Evolutionary conservation across 805 yeast genomes (phyloP), one percentile per base, ranked within the genome.

Genomic region (Cyberlindnera saturnus): DNA sequence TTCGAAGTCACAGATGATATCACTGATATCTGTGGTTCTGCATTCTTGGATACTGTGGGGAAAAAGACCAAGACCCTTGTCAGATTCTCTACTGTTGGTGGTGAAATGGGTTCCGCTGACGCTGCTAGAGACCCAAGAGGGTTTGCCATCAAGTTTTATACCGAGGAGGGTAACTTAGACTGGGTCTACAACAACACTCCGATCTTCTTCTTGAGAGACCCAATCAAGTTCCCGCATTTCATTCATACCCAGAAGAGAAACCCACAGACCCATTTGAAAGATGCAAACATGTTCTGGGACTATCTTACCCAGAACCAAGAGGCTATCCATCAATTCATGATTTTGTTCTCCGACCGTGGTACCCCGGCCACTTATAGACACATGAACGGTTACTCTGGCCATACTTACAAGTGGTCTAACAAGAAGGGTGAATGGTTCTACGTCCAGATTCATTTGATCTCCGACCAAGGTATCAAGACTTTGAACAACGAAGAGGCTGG

Each of bases 101-200:
- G 93, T 51, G 95, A 86, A 65, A 64, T 70, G 42, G 95, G 93
- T 38, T 76, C 88, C 32, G 79, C 93, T 3, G 95, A 86, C 62
- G 74, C 90, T 36, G 87, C 85, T 23, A 79, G 95, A 70, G 95
- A 86, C 64, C 95, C 95, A 56, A 77, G 95, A 70, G 95, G 95
- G 16, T 83, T 84, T 59, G 74, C 93, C 40, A 77, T 81, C 56
- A 86, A 86, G 66, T 74, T 86, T 48, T 83, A 84, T 67, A 85
- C 95, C 32, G 85, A 85, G 60, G 86, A 86, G 66, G 93, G 95
- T 57, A 82, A 83, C 69, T 73, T 82, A 65, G 95, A 86, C 67
- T 79, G 83, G 69, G 95, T 86, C 20, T 83, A 81, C 69, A 86
- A 85, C 73, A 86, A 86, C 67, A 86, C 93, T 26, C 95, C 95